Conservation (phyloP, 1,139 yeast species). For the Yarrowia galli region DNA sequence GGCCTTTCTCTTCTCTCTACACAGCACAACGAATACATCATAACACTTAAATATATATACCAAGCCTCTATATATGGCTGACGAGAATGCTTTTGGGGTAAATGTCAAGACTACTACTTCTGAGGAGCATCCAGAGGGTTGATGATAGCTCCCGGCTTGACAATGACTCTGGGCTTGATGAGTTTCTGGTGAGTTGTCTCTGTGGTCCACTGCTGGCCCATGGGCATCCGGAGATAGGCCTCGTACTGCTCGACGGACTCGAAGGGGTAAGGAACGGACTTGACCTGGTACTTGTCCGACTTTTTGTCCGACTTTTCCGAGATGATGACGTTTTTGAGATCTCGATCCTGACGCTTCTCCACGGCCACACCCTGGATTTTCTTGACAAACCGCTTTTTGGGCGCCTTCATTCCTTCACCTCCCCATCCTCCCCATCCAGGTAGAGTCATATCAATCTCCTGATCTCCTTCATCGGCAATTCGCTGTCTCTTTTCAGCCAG, state of each 20-base stretch:
- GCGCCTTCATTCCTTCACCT: constrained; percentile 55
- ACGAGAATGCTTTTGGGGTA: neutral
- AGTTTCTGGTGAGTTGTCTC: constrained; percentile 84
- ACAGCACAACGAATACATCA: neutral
- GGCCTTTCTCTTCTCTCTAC: too few relatives aligned
- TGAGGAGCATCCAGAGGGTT: constrained; percentile 82
- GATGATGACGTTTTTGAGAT: constrained; percentile 80
- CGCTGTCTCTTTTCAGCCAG: constrained; percentile 72
- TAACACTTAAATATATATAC: constrained; percentile 20
- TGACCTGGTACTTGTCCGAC: constrained; percentile 81
- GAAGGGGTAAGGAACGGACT: constrained; percentile 90
- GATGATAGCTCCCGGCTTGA: constrained; percentile 87
- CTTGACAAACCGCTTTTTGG: constrained; percentile 63
- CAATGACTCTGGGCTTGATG: constrained; percentile 86
- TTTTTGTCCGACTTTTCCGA: constrained; percentile 88
- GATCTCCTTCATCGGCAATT: constrained; percentile 82
- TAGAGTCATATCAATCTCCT: constrained; percentile 80
- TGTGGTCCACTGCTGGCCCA: constrained; percentile 97
- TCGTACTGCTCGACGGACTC: constrained; percentile 95
- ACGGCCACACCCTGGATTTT: constrained; percentile 75
- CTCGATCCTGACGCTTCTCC: constrained; percentile 78
- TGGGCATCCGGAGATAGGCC: constrained; percentile 91
- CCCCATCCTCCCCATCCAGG: constrained; percentile 86
- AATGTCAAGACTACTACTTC: neutral
- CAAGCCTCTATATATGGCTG: constrained; percentile 15